phyloP scores from a whole-genome alignment of 2,329 filamentous ascomycete genomes.

The Colletotrichum acutatum region DNA sequence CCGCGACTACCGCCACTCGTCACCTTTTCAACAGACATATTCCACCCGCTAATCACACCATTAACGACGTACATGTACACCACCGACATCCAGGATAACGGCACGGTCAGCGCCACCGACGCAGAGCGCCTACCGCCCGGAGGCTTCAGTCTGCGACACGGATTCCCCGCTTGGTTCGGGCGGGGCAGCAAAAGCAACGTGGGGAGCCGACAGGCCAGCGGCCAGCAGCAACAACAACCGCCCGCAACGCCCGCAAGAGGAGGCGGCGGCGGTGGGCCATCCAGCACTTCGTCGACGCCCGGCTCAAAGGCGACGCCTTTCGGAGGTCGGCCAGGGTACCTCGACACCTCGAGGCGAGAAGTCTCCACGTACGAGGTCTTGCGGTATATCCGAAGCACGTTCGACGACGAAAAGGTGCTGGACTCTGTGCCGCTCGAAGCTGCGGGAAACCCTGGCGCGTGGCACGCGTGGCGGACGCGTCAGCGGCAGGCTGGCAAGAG shows the following conservation, averaged over 20 bases:
- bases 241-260: slow-evolving; percentile 41
- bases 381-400: slow-evolving; percentile 83
- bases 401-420: slow-evolving; percentile 80
- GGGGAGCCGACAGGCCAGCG: slow-evolving; percentile 53
- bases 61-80: slow-evolving; percentile 96
- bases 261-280: slow-evolving; percentile 30
- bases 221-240: slow-evolving; percentile 48
- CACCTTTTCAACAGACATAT: slow-evolving; percentile 91
- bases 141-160: slow-evolving; percentile 89
- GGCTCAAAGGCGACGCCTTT: slow-evolving; percentile 42
- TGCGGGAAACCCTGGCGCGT: slow-evolving; percentile 90
- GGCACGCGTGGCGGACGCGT: slow-evolving; percentile 90
- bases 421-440: slow-evolving; percentile 84
- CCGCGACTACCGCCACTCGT: slow-evolving; percentile 84
- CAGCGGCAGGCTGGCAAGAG: slow-evolving; percentile 32
- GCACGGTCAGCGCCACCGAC: slow-evolving; percentile 85
- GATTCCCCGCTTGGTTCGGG: slow-evolving; percentile 92
- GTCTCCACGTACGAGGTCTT: slow-evolving; percentile 76
- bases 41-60: slow-evolving; percentile 92
- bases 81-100: slow-evolving; percentile 78
- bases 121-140: slow-evolving; percentile 87
- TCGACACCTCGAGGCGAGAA: slow-evolving; percentile 53
- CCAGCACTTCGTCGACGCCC: slow-evolving; percentile 44
- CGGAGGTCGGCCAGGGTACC: slow-evolving; percentile 49
- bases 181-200: slow-evolving; percentile 57